Evolutionary conservation across 371 early-diverging fungal genomes (phyloP).

Genomic region (Mortierella sp.): DNA sequence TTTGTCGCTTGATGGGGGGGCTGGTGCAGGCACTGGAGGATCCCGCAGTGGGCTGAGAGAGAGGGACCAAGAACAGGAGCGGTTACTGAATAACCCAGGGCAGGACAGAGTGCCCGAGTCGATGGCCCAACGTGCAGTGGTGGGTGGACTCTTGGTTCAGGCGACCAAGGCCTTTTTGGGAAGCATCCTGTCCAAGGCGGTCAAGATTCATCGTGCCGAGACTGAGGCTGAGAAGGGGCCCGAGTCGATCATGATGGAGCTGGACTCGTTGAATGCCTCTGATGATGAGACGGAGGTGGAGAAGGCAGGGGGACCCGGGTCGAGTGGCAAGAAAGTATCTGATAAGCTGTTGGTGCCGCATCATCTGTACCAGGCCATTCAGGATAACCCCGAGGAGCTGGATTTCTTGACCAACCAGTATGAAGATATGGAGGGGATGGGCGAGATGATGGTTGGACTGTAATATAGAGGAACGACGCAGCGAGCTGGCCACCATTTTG

Average conservation of each 20-base stretch:
- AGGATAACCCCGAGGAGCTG: conserved; percentile 59
- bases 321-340: conserved; percentile 16
- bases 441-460: conserved; percentile 46
- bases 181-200: conserved; percentile 41
- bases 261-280: conserved; percentile 38
- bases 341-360: conserved; percentile 65
- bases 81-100: conserved; percentile 49
- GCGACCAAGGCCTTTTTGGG: conserved; percentile 62
- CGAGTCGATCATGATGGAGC: conserved; percentile 53
- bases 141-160: conserved; percentile 61
- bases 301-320: not conserved
- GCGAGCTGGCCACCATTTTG: not conserved
- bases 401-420: conserved; percentile 69
- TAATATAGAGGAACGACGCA: conserved; percentile 10
- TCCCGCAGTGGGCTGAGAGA: conserved; percentile 56
- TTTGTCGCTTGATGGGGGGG: conserved; percentile 43
- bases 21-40: conserved; percentile 43
- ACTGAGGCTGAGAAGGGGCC: conserved; percentile 48
- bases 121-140: conserved; percentile 60
- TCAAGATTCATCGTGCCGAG: conserved; percentile 39
- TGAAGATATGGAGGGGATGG: conserved; percentile 56
- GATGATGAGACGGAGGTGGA: not conserved
- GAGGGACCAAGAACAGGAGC: conserved; percentile 39
- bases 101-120: conserved; percentile 58
- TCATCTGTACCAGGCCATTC: conserved; percentile 65